These are phyloP conservation scores for Debaryomyces castellii DNA, from an alignment of 805 yeast genomes.

Conservation along the genomic window DNA sequence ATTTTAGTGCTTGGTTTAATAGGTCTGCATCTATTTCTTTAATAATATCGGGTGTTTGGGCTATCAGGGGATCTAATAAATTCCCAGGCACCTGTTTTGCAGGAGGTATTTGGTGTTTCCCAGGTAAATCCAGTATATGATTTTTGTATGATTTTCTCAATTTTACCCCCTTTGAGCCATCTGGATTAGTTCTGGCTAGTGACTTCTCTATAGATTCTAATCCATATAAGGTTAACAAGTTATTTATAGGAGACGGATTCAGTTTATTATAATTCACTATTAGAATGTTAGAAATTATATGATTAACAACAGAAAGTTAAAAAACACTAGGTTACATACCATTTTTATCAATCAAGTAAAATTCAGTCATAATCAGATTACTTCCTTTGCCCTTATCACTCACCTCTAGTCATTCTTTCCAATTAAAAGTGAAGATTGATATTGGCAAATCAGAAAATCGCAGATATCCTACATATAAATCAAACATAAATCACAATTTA, in stretches of 20 bases:
- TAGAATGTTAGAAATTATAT: not conserved
- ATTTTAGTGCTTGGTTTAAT: conserved; percentile 50
- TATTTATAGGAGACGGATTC: conserved; percentile 69
- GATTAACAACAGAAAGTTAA: not conserved
- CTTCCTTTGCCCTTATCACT: not conserved
- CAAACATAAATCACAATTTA: not conserved
- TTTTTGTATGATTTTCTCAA: conserved; percentile 92
- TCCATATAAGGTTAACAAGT: conserved; percentile 68
- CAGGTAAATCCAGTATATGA: conserved; percentile 84
- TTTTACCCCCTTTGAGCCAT: conserved; percentile 89
- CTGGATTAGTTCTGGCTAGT: conserved; percentile 83
- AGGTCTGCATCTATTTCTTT: conserved; percentile 50
- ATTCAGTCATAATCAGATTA: not conserved
- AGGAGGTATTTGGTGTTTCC: conserved; percentile 66
- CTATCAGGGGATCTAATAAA: conserved; percentile 37
- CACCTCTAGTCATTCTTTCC: not conserved
- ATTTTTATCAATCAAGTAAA: conserved; percentile 18
- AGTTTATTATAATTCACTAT: conserved; percentile 36
- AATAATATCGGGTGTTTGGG: conserved; percentile 44
- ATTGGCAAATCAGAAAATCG: too few relatives aligned
- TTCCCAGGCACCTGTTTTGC: conserved; percentile 34
- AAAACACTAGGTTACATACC: conserved; percentile 16
- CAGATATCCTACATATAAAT: not conserved
- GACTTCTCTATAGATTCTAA: conserved; percentile 68
- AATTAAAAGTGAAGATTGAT: too few relatives aligned